A percentile compares a stretch with the other conserved stretches of the same genome.
Evolutionary conservation across 768 basidiomycete species (phyloP).

Genomic region (Piloderma croceum): DNA sequence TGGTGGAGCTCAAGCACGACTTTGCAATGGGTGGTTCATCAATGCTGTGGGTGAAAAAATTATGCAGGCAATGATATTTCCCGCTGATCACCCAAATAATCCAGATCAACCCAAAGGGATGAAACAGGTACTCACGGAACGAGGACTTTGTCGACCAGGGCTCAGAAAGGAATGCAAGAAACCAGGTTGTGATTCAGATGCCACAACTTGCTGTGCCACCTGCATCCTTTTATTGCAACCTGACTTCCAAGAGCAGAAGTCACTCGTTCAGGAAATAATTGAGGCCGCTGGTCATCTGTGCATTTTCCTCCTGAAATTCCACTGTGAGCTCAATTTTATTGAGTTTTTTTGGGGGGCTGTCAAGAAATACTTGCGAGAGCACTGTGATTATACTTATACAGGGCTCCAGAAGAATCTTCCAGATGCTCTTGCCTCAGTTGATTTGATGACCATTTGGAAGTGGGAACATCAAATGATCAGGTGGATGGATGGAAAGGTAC

Average conservation of each 20-base stretch:
- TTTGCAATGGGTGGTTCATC: conserved; percentile 29
- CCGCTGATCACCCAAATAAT: conserved; percentile 25
- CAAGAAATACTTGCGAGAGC: conserved; percentile 5
- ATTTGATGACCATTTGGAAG: conserved; percentile 8
- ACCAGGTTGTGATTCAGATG: not conserved
- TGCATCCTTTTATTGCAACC: conserved; percentile 19
- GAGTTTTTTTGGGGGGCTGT: conserved; percentile 15
- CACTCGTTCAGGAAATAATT: conserved; percentile 14
- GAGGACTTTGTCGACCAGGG: conserved; percentile 16
- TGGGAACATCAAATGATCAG: conserved; percentile 17
- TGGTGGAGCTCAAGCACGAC: conserved; percentile 33
- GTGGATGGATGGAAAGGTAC: conserved; percentile 15
- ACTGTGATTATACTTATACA: conserved; percentile 8
- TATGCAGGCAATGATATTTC: conserved; percentile 32
- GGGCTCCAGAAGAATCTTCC: conserved; percentile 8
- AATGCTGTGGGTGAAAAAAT: conserved; percentile 18
- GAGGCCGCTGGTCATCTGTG: conserved; percentile 9
- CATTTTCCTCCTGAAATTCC: conserved; percentile 16
- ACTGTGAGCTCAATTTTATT: conserved; percentile 28
- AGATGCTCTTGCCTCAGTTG: conserved; percentile 13
- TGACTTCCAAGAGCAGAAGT: conserved; percentile 17
- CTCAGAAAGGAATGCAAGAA: conserved; percentile 12
- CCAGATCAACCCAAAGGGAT: conserved; percentile 29
- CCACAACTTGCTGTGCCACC: conserved; percentile 24
- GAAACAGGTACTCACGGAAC: conserved; percentile 22